Percentiles rank a stretch among this genome's conserved stretches.
phyloP scores from a whole-genome alignment of 2,329 filamentous ascomycete species.

The Colletotrichum coccodes region DNA sequence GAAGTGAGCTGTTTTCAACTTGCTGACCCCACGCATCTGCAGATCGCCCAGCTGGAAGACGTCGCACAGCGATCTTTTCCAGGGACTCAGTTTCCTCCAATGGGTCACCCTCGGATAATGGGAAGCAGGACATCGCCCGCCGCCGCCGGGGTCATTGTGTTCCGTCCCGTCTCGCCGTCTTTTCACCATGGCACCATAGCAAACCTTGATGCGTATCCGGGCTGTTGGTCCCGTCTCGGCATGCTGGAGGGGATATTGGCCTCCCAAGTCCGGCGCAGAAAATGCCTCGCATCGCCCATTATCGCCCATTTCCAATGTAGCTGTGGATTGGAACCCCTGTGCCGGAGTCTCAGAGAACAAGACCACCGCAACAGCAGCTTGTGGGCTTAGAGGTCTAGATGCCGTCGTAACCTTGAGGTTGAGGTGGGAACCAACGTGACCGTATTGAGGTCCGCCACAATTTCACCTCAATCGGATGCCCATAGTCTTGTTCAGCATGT shows the following conservation, averaged over 20 bases:
- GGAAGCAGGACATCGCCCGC: neutral
- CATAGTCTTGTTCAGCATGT: slow-evolving; percentile 81
- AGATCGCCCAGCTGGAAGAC: slow-evolving; percentile 19
- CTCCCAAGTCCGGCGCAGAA: neutral
- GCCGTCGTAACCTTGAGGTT: neutral
- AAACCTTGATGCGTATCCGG: neutral
- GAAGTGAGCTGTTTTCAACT: neutral
- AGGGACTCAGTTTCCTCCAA: slow-evolving; percentile 19
- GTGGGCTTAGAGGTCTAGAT: neutral
- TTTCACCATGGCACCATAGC: neutral
- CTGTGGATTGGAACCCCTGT: neutral
- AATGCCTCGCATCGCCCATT: neutral
- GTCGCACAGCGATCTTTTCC: slow-evolving; percentile 17
- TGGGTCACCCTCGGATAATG: slow-evolving; percentile 12
- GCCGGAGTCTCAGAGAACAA: too few relatives aligned
- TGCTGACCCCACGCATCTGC: slow-evolving; percentile 23
- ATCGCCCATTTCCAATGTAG: neutral
- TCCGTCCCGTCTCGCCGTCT: slow-evolving; percentile 4
- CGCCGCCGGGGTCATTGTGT: neutral
- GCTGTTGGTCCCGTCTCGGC: slow-evolving; percentile 2
- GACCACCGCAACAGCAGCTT: neutral
- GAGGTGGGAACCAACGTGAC: neutral
- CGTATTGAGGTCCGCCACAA: neutral
- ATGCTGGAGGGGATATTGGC: neutral
- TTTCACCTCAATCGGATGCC: slow-evolving; percentile 68